Percentiles rank a stretch among this genome's conserved stretches.
Conservation (phyloP, 2,329 filamentous ascomycete species). For the Ilyonectria sp. region DNA sequence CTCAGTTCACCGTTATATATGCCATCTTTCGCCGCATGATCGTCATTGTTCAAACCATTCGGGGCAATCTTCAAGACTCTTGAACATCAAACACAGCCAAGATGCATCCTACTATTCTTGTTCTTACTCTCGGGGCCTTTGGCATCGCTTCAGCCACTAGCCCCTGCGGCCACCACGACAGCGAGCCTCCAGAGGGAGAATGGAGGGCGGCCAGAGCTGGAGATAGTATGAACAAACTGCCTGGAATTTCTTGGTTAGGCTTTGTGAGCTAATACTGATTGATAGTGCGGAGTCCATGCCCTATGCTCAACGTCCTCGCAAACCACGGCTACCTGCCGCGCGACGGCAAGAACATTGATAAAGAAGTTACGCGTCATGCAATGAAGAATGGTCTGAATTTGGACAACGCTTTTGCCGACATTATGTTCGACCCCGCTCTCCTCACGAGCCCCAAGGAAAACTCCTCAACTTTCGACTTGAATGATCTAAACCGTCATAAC, state of each 20-base stretch:
- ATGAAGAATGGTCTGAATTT: constrained; percentile 15
- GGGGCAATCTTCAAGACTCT: background rate
- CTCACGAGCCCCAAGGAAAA: constrained; percentile 3
- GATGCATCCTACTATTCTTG: constrained; percentile 1
- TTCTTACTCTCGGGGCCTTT: constrained; percentile 3
- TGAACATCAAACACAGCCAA: background rate
- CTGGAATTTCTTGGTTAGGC: background rate
- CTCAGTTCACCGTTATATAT: constrained; percentile 2
- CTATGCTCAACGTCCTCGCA: constrained; percentile 23
- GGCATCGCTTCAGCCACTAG: background rate
- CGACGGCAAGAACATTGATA: constrained; percentile 17
- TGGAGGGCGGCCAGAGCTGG: background rate
- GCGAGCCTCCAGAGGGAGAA: background rate
- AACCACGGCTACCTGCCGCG: constrained; percentile 19
- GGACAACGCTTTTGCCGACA: constrained; percentile 7
- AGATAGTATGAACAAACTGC: background rate
- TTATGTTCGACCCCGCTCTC: constrained; percentile 18
- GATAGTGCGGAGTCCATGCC: constrained; percentile 19
- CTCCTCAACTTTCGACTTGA: constrained; percentile 6
- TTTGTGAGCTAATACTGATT: background rate
- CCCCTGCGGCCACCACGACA: background rate
- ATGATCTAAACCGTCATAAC: constrained; percentile 20
- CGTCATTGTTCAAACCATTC: background rate
- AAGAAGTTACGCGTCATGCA: background rate
- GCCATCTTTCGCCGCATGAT: background rate